Evolutionary conservation across 2,329 filamentous ascomycete genomes (phyloP), one percentile per base, ranked within the genome.

Genomic region (Geosmithia putterillii): DNA sequence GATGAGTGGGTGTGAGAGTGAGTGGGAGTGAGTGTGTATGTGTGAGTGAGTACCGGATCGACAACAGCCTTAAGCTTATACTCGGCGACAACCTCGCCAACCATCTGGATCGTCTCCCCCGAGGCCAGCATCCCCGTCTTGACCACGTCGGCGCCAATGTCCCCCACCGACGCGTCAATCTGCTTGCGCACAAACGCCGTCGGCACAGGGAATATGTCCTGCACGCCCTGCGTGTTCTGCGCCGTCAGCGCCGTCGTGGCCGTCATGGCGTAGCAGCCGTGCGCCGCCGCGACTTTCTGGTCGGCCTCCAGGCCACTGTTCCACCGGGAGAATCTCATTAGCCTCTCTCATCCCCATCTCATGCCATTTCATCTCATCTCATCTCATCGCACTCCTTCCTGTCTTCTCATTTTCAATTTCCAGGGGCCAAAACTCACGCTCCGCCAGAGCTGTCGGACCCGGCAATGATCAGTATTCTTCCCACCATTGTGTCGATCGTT

Each of bases 251-350:
- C 90, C 14, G 90, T 94, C 9, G 90, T 95, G 19, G 89, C 87
- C 42, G 90, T 95, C 80, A 95, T 94, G 46, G 87, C 88, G 70
- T 96, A 96, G 65, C 86, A 92, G 46, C 83, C 81, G 74, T 96
- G 88, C 17, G 86, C 86, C 38, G 88, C 84, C 47, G 95, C 83
- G 47, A 94, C 88, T 60, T 95, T 94, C 58, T 96, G 89, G 59
- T 96, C 90, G 35, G 90, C 92, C 62, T 98, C 90, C 28, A 98
- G 77, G 42, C 90, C 92, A 44, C 89, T 95, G 54, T 32, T 25
- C 12, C 17, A 32, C 45, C 5, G 40, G 7, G 15, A 45, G 41
- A 6, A 6, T 25, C 10, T 10, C 10, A 10, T 10, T 25, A 7
- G 6, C 23, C 10, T 10, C 23, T 25, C 23, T 25, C 23, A 12